Evolutionary conservation across 371 early-diverging fungal genomes (phyloP).

Genomic region (Mortierella sp.): DNA sequence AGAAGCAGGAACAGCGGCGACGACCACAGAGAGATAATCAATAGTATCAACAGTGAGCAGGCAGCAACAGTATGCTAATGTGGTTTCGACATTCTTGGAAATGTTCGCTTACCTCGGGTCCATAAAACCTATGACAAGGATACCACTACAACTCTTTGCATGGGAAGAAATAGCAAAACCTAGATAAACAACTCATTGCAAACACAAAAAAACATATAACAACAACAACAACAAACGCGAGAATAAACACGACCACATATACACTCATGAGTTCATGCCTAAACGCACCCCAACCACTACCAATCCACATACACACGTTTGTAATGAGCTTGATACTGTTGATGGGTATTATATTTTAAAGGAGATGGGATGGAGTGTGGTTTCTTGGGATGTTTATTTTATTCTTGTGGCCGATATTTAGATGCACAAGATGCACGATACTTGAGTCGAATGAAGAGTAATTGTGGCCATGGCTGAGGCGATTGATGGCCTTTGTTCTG

Average conservation of each 20-base stretch:
- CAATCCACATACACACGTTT: not conserved
- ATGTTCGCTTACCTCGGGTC: not conserved
- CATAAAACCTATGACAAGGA: not conserved
- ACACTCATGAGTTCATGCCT: not conserved
- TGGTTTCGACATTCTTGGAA: slow-evolving; percentile 1
- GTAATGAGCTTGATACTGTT: not conserved
- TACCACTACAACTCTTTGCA: not conserved
- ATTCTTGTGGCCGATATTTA: not conserved
- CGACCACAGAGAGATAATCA: not conserved
- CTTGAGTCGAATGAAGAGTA: no score
- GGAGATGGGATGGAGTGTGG: not conserved
- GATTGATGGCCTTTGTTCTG: no score
- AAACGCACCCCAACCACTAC: not conserved
- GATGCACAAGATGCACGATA: not conserved
- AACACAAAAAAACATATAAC: no score
- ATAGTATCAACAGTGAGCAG: not conserved
- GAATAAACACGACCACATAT: not conserved
- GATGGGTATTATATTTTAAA: not conserved
- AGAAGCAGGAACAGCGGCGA: not conserved
- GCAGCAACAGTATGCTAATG: not conserved
- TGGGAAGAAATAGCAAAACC: not conserved
- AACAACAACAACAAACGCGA: no score
- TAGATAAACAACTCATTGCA: no score
- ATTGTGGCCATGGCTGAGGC: no score
- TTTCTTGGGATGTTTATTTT: not conserved